Conservation (phyloP, 352 stramenopile genomes). For the Globisporangium orthogonon region DNA sequence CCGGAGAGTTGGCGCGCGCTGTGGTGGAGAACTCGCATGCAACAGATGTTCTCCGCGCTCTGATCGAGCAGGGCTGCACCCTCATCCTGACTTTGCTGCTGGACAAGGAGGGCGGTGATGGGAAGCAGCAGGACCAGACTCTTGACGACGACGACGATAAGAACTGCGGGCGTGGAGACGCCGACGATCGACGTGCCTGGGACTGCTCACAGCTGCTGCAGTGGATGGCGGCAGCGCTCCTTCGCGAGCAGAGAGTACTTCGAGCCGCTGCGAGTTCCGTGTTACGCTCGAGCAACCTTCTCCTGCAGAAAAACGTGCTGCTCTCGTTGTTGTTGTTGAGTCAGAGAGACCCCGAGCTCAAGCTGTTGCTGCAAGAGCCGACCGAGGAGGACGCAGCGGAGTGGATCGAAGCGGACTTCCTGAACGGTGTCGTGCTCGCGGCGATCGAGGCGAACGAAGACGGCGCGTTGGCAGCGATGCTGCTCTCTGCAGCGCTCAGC, state of each 20-base stretch:
- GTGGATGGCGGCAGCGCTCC: constrained; percentile 5
- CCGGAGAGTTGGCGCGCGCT: background rate
- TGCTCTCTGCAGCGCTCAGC: constrained; percentile 6
- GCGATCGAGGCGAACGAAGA: constrained; percentile 8
- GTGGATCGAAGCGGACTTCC: background rate
- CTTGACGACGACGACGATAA: background rate
- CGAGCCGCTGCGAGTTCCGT: constrained; percentile 1
- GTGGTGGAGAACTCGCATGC: constrained; percentile 3
- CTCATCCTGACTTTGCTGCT: background rate
- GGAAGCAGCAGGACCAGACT: too few relatives aligned
- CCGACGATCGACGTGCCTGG: background rate
- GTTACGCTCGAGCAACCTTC: constrained; percentile 10
- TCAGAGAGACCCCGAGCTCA: background rate
- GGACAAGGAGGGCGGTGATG: too few relatives aligned
- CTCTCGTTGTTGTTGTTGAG: constrained; percentile 5
- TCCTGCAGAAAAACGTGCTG: constrained; percentile 13
- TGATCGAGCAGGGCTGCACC: constrained; percentile 10
- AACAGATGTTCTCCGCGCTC: constrained; percentile 5
- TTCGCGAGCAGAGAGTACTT: background rate
- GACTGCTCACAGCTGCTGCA: background rate
- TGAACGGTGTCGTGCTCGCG: constrained; percentile 3
- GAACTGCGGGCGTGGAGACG: background rate
- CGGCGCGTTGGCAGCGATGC: constrained; percentile 1
- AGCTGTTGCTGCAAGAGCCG: background rate
- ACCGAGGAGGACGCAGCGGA: background rate